Evolutionary conservation across 305 asterid genomes (phyloP).

Genomic region (Withania somnifera): DNA sequence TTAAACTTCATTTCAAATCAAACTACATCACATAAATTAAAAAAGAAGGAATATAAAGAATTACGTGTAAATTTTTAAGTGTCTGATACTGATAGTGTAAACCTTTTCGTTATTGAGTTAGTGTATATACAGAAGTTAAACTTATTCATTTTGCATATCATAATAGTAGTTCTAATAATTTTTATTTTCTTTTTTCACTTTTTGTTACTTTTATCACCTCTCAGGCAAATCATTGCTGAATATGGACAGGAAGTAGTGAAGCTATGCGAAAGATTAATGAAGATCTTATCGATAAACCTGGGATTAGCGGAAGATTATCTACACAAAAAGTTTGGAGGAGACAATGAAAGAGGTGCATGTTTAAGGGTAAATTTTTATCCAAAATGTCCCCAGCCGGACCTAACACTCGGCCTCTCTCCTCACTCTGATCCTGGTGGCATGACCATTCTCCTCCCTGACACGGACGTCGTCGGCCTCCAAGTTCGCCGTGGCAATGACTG

Average conservation of each 20-base stretch:
- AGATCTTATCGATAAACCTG: constrained; percentile 42
- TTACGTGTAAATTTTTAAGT: no score
- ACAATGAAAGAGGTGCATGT: constrained; percentile 64
- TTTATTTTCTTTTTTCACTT: not conserved
- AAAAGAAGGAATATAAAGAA: no score
- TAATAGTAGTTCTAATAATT: not conserved
- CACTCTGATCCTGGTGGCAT: constrained; percentile 96
- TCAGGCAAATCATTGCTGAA: constrained; percentile 41
- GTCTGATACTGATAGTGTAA: no score
- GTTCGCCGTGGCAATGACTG: constrained; percentile 43
- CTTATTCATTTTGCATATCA: no score
- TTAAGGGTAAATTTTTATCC: constrained; percentile 79
- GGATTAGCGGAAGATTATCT: constrained; percentile 45
- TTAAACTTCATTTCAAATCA: no score
- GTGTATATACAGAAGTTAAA: no score
- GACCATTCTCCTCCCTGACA: constrained; percentile 68
- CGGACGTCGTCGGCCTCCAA: constrained; percentile 67
- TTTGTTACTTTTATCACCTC: not conserved
- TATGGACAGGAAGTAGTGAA: constrained; percentile 44
- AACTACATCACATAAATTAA: no score
- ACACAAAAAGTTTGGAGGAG: constrained; percentile 62
- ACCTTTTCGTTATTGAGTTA: no score
- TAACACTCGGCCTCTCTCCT: constrained; percentile 66
- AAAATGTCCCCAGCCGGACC: constrained; percentile 75
- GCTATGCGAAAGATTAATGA: constrained; percentile 40